These are phyloP conservation scores for Eragrostis tef DNA, from an alignment of 202 grass and related monocot genomes.

Conservation along the genomic window DNA sequence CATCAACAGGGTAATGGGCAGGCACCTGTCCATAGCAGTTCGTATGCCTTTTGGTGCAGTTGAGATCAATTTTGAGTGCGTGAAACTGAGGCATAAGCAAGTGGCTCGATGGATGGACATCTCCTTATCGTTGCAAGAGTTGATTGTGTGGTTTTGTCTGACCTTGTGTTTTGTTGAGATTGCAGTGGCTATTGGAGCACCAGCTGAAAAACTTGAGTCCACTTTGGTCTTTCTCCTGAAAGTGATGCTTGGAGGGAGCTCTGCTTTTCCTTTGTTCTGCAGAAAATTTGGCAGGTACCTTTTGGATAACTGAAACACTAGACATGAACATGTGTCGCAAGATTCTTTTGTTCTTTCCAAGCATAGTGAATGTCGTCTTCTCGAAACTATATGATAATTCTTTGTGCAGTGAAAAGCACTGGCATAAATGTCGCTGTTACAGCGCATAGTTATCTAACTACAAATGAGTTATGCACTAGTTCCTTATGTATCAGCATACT, in stretches of 20 bases:
- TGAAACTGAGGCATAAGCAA: conserved; percentile 35
- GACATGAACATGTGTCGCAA: conserved; percentile 44
- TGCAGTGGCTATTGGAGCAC: conserved; percentile 39
- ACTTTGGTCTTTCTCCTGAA: conserved; percentile 52
- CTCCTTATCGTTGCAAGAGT: conserved; percentile 43
- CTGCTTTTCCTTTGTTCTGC: conserved; percentile 25
- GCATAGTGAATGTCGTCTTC: conserved; percentile 23
- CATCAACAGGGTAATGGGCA: not conserved
- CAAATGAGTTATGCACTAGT: conserved; percentile 22
- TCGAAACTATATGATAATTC: conserved; percentile 18
- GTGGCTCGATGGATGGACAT: conserved; percentile 37
- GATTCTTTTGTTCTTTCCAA: conserved; percentile 40
- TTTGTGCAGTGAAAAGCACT: conserved; percentile 21
- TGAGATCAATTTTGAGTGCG: not conserved
- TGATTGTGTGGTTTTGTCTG: conserved; percentile 43
- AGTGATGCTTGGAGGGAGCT: conserved; percentile 43
- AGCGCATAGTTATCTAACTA: conserved; percentile 11
- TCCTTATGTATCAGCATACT: conserved; percentile 24
- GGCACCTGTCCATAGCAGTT: not conserved
- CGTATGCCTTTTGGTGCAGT: not conserved
- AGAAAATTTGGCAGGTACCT: conserved; percentile 30
- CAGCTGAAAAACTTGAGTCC: conserved; percentile 44
- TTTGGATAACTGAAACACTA: conserved; percentile 41
- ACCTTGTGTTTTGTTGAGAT: conserved; percentile 40
- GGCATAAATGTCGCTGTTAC: conserved; percentile 22